Evolutionary conservation across 306 rosid species (phyloP).

Genomic region (Oxytropis ochrocephala): DNA sequence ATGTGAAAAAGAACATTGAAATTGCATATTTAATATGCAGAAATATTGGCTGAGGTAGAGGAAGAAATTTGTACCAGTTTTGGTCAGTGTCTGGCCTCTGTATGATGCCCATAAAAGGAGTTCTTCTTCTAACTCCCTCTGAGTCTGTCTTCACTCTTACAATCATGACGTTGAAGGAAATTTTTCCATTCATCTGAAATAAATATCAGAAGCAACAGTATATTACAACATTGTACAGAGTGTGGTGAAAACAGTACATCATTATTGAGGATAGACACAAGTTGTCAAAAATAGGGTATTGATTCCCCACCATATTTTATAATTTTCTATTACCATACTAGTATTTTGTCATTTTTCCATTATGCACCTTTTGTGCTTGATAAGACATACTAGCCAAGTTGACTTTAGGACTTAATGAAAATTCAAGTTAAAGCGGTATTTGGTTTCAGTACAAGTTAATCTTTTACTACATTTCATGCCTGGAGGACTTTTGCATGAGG

Average conservation of each 20-base stretch:
- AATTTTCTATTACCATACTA: background rate
- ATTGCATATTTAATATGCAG: background rate
- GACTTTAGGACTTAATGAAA: background rate
- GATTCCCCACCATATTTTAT: background rate
- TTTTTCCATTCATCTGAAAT: conserved; percentile 85
- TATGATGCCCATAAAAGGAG: conserved; percentile 93
- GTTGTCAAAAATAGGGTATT: background rate
- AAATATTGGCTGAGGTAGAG: conserved; percentile 1
- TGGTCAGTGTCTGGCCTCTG: conserved; percentile 95
- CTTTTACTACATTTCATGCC: conserved; percentile 2
- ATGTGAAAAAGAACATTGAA: conserved; percentile 21
- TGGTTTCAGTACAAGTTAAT: background rate
- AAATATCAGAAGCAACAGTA: conserved; percentile 18
- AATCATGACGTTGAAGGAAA: conserved; percentile 66
- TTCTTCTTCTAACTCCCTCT: conserved; percentile 52
- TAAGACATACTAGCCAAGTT: background rate
- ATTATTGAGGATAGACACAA: background rate
- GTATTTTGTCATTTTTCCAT: background rate
- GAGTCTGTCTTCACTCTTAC: conserved; percentile 47
- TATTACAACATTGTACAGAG: background rate
- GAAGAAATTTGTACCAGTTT: conserved; percentile 59
- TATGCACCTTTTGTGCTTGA: background rate
- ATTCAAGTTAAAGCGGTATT: background rate
- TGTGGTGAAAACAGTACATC: conserved; percentile 8
- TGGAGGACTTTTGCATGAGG: background rate